A percentile compares a stretch with the other conserved stretches of the same genome.
Evolutionary conservation across 1,139 yeast species (phyloP).

Genomic region (Geotrichum carabidarum): DNA sequence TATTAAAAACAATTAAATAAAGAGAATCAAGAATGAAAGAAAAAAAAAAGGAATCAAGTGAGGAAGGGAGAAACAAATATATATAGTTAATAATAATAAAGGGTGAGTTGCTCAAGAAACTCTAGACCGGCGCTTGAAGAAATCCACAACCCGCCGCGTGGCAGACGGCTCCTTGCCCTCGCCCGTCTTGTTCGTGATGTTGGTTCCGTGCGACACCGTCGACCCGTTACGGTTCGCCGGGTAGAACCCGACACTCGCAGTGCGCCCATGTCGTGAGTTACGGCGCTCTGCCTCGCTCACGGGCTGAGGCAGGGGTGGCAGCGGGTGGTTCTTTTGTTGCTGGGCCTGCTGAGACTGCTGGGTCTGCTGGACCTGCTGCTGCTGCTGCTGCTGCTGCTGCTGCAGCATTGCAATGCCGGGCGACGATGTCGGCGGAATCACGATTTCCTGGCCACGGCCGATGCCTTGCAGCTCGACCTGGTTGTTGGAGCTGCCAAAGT

Average conservation of each 20-base stretch:
- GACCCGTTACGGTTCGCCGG: not conserved
- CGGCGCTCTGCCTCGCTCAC: not conserved
- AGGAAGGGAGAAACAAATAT: not conserved
- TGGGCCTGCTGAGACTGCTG: not conserved
- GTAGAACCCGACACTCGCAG: not conserved
- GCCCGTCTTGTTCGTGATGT: not conserved
- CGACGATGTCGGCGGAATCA: not conserved
- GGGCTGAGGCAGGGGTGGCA: not conserved
- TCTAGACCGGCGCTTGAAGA: conserved; percentile 28
- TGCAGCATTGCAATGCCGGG: not conserved
- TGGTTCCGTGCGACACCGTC: conserved; percentile 2
- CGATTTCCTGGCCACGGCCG: conserved; percentile 1
- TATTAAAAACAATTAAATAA: not conserved
- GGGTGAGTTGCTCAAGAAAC: not conserved
- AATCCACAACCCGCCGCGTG: conserved; percentile 25
- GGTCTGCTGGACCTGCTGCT: not conserved
- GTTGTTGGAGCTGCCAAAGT: conserved; percentile 14
- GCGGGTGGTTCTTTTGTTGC: not conserved
- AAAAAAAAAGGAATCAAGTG: not conserved
- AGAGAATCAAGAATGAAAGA: not conserved
- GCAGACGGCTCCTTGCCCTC: conserved; percentile 4
- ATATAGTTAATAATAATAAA: not conserved
- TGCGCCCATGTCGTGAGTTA: not conserved
- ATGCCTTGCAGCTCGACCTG: not conserved
- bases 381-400: not conserved